Evolutionary conservation across 1,284 basidiomycete genomes (phyloP).

Genomic region (Apiotrichum sp.): DNA sequence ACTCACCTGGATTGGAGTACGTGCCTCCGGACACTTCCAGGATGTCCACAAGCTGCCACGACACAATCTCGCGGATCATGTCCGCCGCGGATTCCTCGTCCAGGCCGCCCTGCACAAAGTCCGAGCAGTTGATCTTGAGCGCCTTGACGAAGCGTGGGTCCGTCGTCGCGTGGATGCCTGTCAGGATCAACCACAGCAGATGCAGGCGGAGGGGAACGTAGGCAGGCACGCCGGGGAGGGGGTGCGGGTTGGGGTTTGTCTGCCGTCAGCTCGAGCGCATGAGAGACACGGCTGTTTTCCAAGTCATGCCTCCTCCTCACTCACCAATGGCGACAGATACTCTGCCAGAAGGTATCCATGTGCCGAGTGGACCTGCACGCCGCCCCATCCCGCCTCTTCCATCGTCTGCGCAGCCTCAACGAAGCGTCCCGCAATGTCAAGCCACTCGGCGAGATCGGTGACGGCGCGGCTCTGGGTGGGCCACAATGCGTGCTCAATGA

Average conservation of each 20-base stretch:
- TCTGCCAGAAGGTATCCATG: slow-evolving; percentile 85
- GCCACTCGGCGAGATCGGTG: slow-evolving; percentile 55
- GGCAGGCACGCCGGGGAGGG: slow-evolving; percentile 53
- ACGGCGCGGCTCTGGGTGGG: slow-evolving; percentile 55
- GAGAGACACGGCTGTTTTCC: too few relatives aligned
- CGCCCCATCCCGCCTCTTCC: slow-evolving; percentile 71
- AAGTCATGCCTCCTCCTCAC: slow-evolving; percentile 41
- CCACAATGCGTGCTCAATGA: slow-evolving; percentile 56
- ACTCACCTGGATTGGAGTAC: slow-evolving; percentile 34
- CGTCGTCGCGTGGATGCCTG: slow-evolving; percentile 56
- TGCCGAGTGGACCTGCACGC: slow-evolving; percentile 78
- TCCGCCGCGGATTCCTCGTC: slow-evolving; percentile 32
- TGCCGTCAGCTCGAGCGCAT: slow-evolving; percentile 48
- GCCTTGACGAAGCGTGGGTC: slow-evolving; percentile 65
- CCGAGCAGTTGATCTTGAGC: slow-evolving; percentile 81
- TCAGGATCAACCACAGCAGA: slow-evolving; percentile 61
- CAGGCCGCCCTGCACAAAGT: slow-evolving; percentile 59
- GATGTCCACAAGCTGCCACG: slow-evolving; percentile 51
- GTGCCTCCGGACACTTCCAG: slow-evolving; percentile 44
- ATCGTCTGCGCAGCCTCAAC: slow-evolving; percentile 64
- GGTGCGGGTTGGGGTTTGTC: slow-evolving; percentile 60
- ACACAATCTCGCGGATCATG: slow-evolving; percentile 38
- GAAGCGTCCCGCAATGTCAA: slow-evolving; percentile 59
- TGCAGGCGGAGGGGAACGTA: slow-evolving; percentile 49
- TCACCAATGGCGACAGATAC: slow-evolving; percentile 72